Conservation (phyloP, 176 grass and related monocot species). For the Zoysia pacifica region DNA sequence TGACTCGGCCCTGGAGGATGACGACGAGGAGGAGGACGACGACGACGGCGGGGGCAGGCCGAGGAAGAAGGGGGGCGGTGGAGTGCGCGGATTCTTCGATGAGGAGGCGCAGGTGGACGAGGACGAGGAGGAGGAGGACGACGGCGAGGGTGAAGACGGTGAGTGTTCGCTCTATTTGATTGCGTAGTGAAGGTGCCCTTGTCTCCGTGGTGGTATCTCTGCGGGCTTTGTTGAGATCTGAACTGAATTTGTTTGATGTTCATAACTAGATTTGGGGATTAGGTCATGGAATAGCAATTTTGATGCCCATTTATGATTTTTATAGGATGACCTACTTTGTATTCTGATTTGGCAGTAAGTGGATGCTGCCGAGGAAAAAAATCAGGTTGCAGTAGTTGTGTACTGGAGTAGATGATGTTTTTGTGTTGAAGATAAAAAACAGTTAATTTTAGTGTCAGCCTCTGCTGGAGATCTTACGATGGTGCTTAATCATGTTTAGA, state of each 20-base stretch:
- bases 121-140: conserved; percentile 93
- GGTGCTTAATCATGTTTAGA: conserved; percentile 1
- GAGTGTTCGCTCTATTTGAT: conserved; percentile 28
- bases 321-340: conserved; percentile 7
- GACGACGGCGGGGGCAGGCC: conserved; percentile 57
- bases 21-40: conserved; percentile 81
- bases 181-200: not conserved
- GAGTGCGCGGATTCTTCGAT: conserved; percentile 82
- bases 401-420: not conserved
- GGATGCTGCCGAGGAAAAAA: not conserved
- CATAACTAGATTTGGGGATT: conserved; percentile 10
- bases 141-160: conserved; percentile 93
- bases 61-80: conserved; percentile 55
- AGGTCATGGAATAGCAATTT: not conserved
- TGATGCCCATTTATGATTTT: not conserved
- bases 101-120: conserved; percentile 84
- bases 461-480: not conserved
- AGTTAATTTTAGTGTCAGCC: not conserved
- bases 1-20: conserved; percentile 87
- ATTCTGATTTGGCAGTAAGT: not conserved
- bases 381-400: not conserved
- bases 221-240: conserved; percentile 28
- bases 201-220: not conserved
- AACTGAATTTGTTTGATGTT: conserved; percentile 13
- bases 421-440: not conserved